A percentile compares a stretch with the other conserved stretches of the same genome.
phyloP scores from a whole-genome alignment of 108 stramenopile species.

The Discostella pseudostelligera region DNA sequence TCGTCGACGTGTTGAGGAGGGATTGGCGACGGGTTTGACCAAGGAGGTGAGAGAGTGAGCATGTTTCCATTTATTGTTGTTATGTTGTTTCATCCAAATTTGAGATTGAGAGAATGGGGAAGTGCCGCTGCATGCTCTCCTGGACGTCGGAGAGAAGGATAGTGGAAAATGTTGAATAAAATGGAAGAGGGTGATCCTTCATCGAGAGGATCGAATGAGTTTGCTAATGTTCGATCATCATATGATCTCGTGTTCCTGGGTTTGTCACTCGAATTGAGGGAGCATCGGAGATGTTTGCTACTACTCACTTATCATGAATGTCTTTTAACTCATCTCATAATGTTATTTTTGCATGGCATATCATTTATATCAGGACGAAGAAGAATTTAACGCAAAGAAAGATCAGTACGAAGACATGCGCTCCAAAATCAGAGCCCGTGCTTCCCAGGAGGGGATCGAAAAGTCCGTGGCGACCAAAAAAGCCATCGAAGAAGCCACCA shows the following conservation, averaged over 20 bases:
- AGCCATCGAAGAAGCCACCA: constrained; percentile 56
- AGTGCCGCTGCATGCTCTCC: too few relatives aligned
- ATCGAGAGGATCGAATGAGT: too few relatives aligned
- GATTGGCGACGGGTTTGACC: constrained; percentile 34
- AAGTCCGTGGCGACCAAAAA: constrained; percentile 61
- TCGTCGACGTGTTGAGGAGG: constrained; percentile 38
- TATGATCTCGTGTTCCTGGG: too few relatives aligned
- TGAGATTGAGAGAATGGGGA: neutral
- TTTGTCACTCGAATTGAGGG: too few relatives aligned
- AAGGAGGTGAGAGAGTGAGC: constrained; percentile 36
- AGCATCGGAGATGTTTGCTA: neutral
- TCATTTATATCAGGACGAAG: constrained; percentile 32
- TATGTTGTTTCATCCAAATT: neutral
- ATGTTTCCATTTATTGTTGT: too few relatives aligned
- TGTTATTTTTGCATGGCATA: neutral
- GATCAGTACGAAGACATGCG: constrained; percentile 59
- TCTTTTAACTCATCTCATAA: constrained; percentile 6
- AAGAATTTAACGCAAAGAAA: constrained; percentile 44
- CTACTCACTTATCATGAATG: neutral
- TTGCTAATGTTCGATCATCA: too few relatives aligned
- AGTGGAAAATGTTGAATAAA: too few relatives aligned
- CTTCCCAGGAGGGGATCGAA: constrained; percentile 64
- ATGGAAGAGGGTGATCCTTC: too few relatives aligned
- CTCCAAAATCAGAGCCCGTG: constrained; percentile 64
- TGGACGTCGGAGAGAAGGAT: too few relatives aligned